These are phyloP conservation scores for Triticum timopheevii DNA, from an alignment of 176 grass and related monocot genomes.

Conservation along the genomic window DNA sequence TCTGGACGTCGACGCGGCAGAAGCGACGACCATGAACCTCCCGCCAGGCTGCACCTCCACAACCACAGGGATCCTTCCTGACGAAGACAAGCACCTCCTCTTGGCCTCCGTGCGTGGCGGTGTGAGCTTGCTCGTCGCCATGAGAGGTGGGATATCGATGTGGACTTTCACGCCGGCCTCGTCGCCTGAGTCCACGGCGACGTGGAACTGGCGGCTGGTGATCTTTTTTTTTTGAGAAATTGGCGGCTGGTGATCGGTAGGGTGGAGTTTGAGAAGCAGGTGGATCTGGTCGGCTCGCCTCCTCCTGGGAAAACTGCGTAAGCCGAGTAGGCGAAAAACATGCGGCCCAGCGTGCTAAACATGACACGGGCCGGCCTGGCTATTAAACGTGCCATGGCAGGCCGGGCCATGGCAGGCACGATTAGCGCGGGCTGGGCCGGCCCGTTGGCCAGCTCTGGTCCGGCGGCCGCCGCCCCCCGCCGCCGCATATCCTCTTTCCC, in stretches of 20 bases:
- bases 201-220: not conserved
- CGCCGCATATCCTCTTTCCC: not conserved
- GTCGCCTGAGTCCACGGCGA: not conserved
- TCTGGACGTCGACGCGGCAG: not conserved
- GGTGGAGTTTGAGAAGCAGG: not conserved
- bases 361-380: too few species aligned
- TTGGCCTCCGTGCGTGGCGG: not conserved
- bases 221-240: too few species aligned
- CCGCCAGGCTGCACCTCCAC: not conserved
- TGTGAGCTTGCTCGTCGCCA: not conserved
- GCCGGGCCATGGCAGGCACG: too few species aligned
- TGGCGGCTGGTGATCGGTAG: not conserved
- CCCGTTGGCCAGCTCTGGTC: too few species aligned
- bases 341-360: too few species aligned
- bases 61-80: too few species aligned
- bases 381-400: too few species aligned
- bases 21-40: not conserved
- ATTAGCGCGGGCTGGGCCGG: too few species aligned
- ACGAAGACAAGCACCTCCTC: not conserved
- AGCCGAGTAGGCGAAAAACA: too few species aligned
- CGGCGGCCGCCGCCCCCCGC: too few species aligned
- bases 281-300: not conserved
- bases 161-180: not conserved
- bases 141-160: not conserved
- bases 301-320: too few species aligned